These are phyloP conservation scores for Gymnopus androsaceus DNA, from an alignment of 1,284 basidiomycete species.

Conservation along the genomic window DNA sequence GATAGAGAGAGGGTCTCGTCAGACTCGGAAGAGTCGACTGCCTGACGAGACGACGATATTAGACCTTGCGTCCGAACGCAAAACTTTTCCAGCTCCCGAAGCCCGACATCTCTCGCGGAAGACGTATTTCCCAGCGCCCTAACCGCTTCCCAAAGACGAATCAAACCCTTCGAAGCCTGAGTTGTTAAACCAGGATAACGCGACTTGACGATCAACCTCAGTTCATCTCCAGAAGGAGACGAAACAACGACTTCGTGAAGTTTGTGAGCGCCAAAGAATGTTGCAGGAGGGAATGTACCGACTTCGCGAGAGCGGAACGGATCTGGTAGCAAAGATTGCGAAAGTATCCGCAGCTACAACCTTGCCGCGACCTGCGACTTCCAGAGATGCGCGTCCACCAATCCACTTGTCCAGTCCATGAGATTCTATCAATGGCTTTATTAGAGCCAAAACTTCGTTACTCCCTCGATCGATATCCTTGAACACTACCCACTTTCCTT, in stretches of 20 bases:
- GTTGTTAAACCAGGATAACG: slow-evolving; percentile 67
- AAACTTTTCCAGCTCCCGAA: slow-evolving; percentile 90
- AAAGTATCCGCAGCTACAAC: slow-evolving; percentile 78
- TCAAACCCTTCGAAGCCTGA: slow-evolving; percentile 47
- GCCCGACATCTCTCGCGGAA: slow-evolving; percentile 65
- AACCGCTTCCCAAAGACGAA: slow-evolving; percentile 65
- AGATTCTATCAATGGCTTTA: slow-evolving; percentile 84
- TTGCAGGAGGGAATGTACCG: slow-evolving; percentile 51
- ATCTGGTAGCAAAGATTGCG: slow-evolving; percentile 81
- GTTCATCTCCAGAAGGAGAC: slow-evolving; percentile 65
- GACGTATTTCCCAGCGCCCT: slow-evolving; percentile 49
- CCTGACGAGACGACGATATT: slow-evolving; percentile 48
- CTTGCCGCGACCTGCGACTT: slow-evolving; percentile 67
- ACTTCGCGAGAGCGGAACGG: slow-evolving; percentile 46
- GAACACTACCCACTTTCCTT: slow-evolving; percentile 93
- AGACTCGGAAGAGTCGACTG: slow-evolving; percentile 40
- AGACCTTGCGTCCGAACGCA: slow-evolving; percentile 74
- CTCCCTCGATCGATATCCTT: slow-evolving; percentile 92
- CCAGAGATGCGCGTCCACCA: slow-evolving; percentile 70
- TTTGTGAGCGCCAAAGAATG: slow-evolving; percentile 83
- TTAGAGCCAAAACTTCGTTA: slow-evolving; percentile 81
- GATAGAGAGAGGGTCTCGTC: slow-evolving; percentile 33
- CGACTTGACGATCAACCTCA: slow-evolving; percentile 66
- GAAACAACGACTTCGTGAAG: slow-evolving; percentile 72
- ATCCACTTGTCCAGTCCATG: slow-evolving; percentile 75